Conservation (phyloP, 768 basidiomycete genomes). For the Rhodotorula toruloides region DNA sequence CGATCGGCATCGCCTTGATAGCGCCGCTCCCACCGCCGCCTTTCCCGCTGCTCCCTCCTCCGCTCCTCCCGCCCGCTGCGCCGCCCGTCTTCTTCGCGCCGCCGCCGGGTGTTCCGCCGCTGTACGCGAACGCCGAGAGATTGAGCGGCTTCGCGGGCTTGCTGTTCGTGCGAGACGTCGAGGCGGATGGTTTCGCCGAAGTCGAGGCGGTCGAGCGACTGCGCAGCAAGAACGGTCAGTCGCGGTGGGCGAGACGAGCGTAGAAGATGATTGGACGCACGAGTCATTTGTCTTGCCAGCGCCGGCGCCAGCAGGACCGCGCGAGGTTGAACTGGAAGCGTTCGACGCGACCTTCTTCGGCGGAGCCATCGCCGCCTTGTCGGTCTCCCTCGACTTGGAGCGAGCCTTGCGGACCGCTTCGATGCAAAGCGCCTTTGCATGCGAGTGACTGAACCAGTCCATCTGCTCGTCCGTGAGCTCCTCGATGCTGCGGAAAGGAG, state of each 20-base stretch:
- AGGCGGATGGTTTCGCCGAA: not conserved
- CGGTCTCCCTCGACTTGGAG: not conserved
- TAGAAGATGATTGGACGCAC: too few species aligned
- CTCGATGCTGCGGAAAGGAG: constrained; percentile 9
- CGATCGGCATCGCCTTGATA: constrained; percentile 30
- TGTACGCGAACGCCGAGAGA: not conserved
- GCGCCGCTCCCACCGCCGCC: constrained; percentile 20
- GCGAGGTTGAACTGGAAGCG: not conserved
- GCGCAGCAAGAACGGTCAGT: not conserved
- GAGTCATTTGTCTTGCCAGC: not conserved
- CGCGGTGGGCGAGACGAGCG: not conserved
- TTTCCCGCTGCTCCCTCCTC: too few species aligned
- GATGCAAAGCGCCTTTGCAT: constrained; percentile 11
- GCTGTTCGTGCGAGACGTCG: not conserved
- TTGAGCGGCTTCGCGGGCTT: constrained; percentile 3
- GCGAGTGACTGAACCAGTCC: constrained; percentile 7
- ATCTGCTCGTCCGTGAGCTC: constrained; percentile 6
- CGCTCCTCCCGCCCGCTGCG: not conserved
- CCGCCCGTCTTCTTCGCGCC: not conserved
- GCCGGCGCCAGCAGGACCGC: too few species aligned
- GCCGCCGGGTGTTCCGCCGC: constrained; percentile 7
- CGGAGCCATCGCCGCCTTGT: not conserved
- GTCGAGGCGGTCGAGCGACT: not conserved
- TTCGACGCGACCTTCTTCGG: not conserved
- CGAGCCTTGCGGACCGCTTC: not conserved